Percentiles rank a stretch among this genome's conserved stretches.
Conservation (phyloP, 768 basidiomycete species). For the Rubroboletus satanas region DNA sequence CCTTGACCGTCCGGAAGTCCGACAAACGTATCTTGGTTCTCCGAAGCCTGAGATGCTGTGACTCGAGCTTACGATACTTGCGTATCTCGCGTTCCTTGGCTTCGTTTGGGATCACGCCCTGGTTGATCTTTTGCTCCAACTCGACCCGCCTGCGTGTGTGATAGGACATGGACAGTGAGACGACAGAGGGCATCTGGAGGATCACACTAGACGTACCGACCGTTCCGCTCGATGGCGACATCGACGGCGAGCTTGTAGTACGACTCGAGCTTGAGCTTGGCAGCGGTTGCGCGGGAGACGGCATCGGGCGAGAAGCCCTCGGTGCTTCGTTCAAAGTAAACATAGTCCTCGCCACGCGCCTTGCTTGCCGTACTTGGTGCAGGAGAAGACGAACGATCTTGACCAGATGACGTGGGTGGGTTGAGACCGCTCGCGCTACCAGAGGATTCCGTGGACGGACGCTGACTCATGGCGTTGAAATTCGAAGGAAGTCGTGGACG, state of each 20-base stretch:
- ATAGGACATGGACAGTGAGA: slow-evolving; percentile 1
- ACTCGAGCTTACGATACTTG: slow-evolving; percentile 83
- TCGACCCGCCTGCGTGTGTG: slow-evolving; percentile 67
- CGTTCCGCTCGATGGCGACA: slow-evolving; percentile 92
- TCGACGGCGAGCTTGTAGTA: slow-evolving; percentile 99
- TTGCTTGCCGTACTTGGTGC: slow-evolving; percentile 30
- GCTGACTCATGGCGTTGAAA: slow-evolving; percentile 27
- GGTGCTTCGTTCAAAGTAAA: slow-evolving; percentile 91
- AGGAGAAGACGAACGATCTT: slow-evolving; percentile 30
- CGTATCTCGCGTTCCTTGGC: slow-evolving; percentile 86
- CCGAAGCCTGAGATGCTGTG: slow-evolving; percentile 84
- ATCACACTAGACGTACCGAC: slow-evolving; percentile 52
- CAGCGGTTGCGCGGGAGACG: slow-evolving; percentile 84
- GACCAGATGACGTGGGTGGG: slow-evolving; percentile 15
- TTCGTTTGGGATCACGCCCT: slow-evolving; percentile 68
- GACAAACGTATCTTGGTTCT: slow-evolving; percentile 90
- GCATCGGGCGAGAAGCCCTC: slow-evolving; percentile 81
- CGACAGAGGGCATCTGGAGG: background rate
- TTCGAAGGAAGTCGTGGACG: slow-evolving; percentile 3
- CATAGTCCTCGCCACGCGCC: slow-evolving; percentile 56
- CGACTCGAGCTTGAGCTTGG: slow-evolving; percentile 94
- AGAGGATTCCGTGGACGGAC: slow-evolving; percentile 28
- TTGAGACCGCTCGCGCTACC: slow-evolving; percentile 17
- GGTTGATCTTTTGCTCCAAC: slow-evolving; percentile 79
- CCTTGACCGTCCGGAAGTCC: slow-evolving; percentile 95